A percentile compares a stretch with the other conserved stretches of the same genome.
Conservation (phyloP, 1,284 basidiomycete species). For the Ganoderma sinense region DNA sequence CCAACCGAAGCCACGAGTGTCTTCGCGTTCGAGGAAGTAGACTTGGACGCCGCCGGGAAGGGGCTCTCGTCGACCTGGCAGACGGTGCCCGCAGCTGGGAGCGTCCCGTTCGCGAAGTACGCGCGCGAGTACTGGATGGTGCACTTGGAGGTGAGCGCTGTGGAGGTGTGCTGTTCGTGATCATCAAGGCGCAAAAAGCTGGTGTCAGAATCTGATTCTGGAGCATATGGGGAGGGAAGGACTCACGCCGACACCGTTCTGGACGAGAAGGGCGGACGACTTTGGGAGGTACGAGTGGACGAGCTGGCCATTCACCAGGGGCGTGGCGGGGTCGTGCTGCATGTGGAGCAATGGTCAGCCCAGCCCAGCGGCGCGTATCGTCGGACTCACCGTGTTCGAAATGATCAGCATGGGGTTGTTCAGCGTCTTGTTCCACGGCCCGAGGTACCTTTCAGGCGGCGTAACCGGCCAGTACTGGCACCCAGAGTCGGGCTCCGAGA, state of each 20-base stretch:
- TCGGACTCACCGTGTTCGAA: slow-evolving; percentile 37
- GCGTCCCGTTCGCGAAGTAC: slow-evolving; percentile 38
- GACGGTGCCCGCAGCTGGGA: slow-evolving; percentile 35
- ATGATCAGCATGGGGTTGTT: slow-evolving; percentile 39
- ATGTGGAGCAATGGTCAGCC: not conserved
- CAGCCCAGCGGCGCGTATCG: no score
- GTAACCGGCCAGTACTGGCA: slow-evolving; percentile 37
- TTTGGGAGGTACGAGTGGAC: slow-evolving; percentile 33
- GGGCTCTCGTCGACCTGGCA: slow-evolving; percentile 34
- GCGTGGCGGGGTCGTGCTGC: slow-evolving; percentile 39
- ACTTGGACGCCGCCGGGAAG: slow-evolving; percentile 21
- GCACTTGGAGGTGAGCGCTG: slow-evolving; percentile 36
- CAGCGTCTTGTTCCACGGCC: slow-evolving; percentile 40
- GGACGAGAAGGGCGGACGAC: slow-evolving; percentile 36
- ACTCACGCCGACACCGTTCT: slow-evolving; percentile 39
- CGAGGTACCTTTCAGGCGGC: slow-evolving; percentile 34
- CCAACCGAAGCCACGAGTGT: not conserved
- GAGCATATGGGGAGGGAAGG: no score
- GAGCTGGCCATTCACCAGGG: slow-evolving; percentile 33
- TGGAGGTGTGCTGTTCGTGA: slow-evolving; percentile 27
- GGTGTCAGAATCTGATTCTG: no score
- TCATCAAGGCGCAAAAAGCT: not conserved
- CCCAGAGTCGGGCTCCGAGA: slow-evolving; percentile 34
- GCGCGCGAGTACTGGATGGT: slow-evolving; percentile 24
- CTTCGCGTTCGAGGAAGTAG: not conserved